phyloP scores from a whole-genome alignment of 2,329 filamentous ascomycete genomes.

The Karstenula rhodostoma region DNA sequence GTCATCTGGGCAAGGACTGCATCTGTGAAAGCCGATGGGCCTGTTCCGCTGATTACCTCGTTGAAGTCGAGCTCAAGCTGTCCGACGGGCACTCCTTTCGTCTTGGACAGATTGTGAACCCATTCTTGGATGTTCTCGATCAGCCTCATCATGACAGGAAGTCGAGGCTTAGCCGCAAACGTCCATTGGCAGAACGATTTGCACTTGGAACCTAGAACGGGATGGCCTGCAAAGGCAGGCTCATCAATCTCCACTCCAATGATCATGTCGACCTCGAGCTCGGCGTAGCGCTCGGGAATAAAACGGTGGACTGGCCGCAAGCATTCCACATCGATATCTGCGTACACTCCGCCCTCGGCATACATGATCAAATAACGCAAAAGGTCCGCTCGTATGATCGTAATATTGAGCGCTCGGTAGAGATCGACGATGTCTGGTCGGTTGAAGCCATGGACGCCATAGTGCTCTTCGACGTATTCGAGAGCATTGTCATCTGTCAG shows the following conservation, averaged over 20 bases:
- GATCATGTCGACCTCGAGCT: conserved; percentile 73
- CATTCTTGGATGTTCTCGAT: conserved; percentile 74
- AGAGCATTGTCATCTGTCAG: conserved; percentile 74
- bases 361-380: conserved; percentile 74
- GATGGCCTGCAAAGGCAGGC: conserved; percentile 69
- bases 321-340: conserved; percentile 68
- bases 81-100: conserved; percentile 66
- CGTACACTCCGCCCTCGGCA: conserved; percentile 68
- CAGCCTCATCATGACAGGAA: conserved; percentile 72
- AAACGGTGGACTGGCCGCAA: conserved; percentile 63
- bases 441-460: conserved; percentile 70
- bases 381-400: conserved; percentile 73
- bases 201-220: conserved; percentile 72
- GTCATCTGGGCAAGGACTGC: conserved; percentile 73
- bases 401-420: conserved; percentile 53
- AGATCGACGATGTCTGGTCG: conserved; percentile 61
- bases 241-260: conserved; percentile 76
- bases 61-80: conserved; percentile 74
- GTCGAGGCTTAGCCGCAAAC: conserved; percentile 72
- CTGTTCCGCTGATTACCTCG: conserved; percentile 76
- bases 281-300: conserved; percentile 69
- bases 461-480: conserved; percentile 73
- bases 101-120: conserved; percentile 66
- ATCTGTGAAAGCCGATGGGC: conserved; percentile 73
- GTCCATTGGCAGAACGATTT: conserved; percentile 80